These are phyloP conservation scores for Alternaria sp. DNA, from an alignment of 2,329 filamentous ascomycete genomes.

Conservation along the genomic window DNA sequence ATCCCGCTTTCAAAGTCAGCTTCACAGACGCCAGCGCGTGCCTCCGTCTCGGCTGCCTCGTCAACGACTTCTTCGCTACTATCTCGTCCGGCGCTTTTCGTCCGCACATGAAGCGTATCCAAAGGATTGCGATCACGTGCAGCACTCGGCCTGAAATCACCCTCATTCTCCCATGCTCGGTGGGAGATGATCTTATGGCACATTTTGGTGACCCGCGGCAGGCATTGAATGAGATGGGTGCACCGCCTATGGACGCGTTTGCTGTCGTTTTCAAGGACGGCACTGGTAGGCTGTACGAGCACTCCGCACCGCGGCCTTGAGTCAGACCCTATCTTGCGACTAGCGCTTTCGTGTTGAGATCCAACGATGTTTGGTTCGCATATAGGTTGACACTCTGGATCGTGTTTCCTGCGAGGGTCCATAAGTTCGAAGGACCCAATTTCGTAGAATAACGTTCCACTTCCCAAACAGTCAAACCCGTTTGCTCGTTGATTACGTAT, in stretches of 20 bases:
- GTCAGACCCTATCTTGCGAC: rapidly evolving
- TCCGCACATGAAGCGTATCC: background rate
- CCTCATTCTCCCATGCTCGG: background rate
- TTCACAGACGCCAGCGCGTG: background rate
- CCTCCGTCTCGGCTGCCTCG: background rate
- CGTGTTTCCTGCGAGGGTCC: background rate
- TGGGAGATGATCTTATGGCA: too few relatives aligned
- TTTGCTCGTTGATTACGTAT: background rate
- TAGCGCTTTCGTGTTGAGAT: background rate
- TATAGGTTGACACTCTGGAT: background rate
- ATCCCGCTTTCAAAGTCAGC: background rate
- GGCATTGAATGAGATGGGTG: background rate
- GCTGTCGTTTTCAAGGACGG: background rate
- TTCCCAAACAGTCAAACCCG: background rate
- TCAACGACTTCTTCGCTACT: background rate
- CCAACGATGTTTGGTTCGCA: background rate
- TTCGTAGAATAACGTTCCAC: background rate
- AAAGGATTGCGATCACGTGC: background rate
- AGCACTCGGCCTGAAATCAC: background rate
- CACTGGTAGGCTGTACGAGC: background rate
- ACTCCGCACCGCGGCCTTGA: background rate
- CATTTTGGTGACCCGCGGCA: background rate
- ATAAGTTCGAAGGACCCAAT: too few relatives aligned
- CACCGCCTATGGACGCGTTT: background rate
- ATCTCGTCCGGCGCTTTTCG: background rate